Evolutionary conservation across 2,329 filamentous ascomycete genomes (phyloP).

Genomic region (Trichoderma afroharzianum): DNA sequence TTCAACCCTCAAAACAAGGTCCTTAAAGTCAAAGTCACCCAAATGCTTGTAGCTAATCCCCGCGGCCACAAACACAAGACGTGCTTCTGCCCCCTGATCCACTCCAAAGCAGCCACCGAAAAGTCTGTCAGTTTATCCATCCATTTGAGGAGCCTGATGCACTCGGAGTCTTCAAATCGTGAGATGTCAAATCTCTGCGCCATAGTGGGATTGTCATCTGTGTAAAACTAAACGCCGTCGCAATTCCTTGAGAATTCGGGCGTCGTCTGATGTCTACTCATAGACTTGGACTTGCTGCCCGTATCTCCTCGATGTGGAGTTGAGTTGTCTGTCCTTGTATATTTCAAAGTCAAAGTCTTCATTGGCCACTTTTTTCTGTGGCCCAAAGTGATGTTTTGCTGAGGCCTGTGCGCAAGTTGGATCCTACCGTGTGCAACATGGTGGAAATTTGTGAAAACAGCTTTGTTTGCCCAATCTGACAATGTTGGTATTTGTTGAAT

Average conservation of each 20-base stretch:
- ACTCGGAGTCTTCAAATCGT: neutral
- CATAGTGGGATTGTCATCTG: neutral
- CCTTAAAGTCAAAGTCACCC: too few relatives aligned
- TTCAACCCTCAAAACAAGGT: neutral
- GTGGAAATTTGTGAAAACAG: neutral
- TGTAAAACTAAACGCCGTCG: neutral
- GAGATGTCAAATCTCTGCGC: accelerated
- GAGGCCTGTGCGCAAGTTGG: neutral
- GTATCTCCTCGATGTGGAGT: neutral
- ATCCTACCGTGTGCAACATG: neutral
- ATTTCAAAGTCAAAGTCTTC: neutral
- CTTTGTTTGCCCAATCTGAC: neutral
- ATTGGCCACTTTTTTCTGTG: neutral
- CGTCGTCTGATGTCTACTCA: neutral
- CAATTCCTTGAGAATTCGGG: neutral
- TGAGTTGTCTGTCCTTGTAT: neutral
- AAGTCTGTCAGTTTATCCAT: accelerated
- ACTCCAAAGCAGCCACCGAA: too few relatives aligned
- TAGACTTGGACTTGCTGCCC: neutral
- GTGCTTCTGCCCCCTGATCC: neutral
- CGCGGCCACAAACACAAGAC: neutral
- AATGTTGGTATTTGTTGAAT: neutral
- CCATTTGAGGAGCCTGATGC: neutral
- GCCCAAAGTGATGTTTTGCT: neutral
- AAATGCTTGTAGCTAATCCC: too few relatives aligned